These are phyloP conservation scores for Sporothrix protearum DNA, from an alignment of 2,329 filamentous ascomycete species.

Conservation along the genomic window DNA sequence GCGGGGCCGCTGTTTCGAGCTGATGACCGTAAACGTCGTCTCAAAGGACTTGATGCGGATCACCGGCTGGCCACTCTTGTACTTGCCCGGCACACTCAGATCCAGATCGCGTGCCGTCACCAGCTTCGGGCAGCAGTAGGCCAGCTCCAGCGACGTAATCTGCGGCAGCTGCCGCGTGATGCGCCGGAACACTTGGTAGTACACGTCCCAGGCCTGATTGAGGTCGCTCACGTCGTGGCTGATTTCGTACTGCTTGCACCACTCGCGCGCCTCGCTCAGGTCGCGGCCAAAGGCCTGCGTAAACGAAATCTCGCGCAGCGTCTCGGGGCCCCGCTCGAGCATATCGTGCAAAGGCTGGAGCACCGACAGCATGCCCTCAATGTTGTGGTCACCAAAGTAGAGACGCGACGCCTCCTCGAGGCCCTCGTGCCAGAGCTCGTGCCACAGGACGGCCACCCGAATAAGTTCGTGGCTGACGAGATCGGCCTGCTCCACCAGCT, in stretches of 20 bases:
- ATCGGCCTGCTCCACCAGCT: conserved; percentile 90
- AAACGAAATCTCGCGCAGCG: conserved; percentile 92
- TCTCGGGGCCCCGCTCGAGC: conserved; percentile 87
- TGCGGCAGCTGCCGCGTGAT: conserved; percentile 92
- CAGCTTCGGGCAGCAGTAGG: conserved; percentile 94
- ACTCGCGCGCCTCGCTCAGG: conserved; percentile 89
- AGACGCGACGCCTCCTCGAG: conserved; percentile 93
- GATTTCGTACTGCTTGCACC: conserved; percentile 86
- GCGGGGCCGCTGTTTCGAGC: conserved; percentile 91
- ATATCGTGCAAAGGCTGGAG: conserved; percentile 87
- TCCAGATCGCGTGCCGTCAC: conserved; percentile 82
- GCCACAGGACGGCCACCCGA: conserved; percentile 94
- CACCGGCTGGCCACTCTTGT: conserved; percentile 72
- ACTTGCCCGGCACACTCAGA: conserved; percentile 92
- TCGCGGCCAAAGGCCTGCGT: conserved; percentile 96
- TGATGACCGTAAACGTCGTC: conserved; percentile 83
- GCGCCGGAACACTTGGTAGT: conserved; percentile 96
- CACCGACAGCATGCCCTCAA: conserved; percentile 93
- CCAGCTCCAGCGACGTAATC: conserved; percentile 85
- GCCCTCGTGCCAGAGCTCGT: conserved; percentile 98
- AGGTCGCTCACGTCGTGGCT: conserved; percentile 91
- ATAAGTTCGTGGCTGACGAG: conserved; percentile 95
- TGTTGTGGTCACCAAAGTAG: conserved; percentile 97
- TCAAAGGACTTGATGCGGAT: conserved; percentile 88
- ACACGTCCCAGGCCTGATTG: conserved; percentile 98